phyloP scores from a whole-genome alignment of 2,329 filamentous ascomycete genomes.

The Calonectria hongkongensis region DNA sequence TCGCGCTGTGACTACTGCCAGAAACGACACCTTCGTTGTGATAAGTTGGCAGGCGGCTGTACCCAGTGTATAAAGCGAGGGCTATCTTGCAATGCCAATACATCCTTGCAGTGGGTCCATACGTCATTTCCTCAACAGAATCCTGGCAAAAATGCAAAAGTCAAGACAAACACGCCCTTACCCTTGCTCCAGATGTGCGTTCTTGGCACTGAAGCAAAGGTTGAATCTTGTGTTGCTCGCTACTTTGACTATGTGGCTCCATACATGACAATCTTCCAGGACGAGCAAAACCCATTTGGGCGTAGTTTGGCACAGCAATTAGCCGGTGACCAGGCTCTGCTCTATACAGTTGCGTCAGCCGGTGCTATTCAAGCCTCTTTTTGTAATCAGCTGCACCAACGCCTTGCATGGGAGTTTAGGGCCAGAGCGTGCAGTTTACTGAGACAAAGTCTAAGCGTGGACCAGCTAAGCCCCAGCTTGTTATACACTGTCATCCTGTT shows the following conservation, averaged over 20 bases:
- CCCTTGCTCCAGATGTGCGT: not conserved
- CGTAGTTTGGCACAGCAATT: not conserved
- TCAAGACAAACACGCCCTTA: not conserved
- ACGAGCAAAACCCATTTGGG: not conserved
- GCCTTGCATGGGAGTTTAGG: not conserved
- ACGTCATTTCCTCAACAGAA: not conserved
- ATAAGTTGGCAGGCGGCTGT: not conserved
- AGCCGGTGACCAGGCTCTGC: not conserved
- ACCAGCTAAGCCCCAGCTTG: not conserved
- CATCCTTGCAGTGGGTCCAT: not conserved
- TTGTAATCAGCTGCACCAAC: not conserved
- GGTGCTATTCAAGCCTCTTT: slow-evolving; percentile 4
- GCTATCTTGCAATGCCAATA: not conserved
- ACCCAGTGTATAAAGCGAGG: not conserved
- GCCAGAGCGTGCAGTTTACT: not conserved
- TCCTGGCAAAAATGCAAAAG: not conserved
- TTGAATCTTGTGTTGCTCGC: not conserved
- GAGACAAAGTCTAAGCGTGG: not conserved
- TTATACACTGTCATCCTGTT: not conserved
- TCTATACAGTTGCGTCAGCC: not conserved
- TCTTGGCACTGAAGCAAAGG: not conserved
- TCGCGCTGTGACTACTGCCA: slow-evolving; percentile 7
- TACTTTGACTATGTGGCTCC: not conserved
- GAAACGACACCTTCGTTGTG: slow-evolving; percentile 12
- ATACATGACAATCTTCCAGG: not conserved